A percentile compares a stretch with the other conserved stretches of the same genome.
phyloP scores from a whole-genome alignment of 305 asterid genomes.

The Ilex paraguariensis region DNA sequence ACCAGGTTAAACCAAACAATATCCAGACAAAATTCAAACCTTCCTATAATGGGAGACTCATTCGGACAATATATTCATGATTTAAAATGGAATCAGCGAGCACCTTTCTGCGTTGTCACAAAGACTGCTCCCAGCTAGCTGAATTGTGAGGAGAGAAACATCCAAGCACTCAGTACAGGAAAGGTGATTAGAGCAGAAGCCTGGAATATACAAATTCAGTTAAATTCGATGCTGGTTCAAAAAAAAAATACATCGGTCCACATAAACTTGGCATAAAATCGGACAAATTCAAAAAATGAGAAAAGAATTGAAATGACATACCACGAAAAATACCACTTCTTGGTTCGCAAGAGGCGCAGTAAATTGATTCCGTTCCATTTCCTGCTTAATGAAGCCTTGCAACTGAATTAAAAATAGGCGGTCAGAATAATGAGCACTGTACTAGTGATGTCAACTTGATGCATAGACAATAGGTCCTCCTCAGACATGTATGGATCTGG shows the following conservation, averaged over 20 bases:
- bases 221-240: constrained; percentile 10
- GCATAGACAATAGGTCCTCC: too few relatives aligned
- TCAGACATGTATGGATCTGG: not conserved
- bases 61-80: not conserved
- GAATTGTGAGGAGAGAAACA: constrained; percentile 41
- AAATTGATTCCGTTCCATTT: constrained; percentile 43
- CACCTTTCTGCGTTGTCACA: constrained; percentile 16
- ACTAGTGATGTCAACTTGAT: too few relatives aligned
- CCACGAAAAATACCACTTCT: constrained; percentile 78
- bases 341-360: constrained; percentile 59
- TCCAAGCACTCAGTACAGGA: constrained; percentile 51
- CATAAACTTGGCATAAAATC: too few relatives aligned
- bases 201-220: constrained; percentile 37
- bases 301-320: constrained; percentile 17
- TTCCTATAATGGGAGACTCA: not conserved
- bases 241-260: not conserved
- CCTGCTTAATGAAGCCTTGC: constrained; percentile 56
- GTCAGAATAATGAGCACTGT: not conserved
- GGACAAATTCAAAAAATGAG: not conserved
- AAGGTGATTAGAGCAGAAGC: constrained; percentile 63
- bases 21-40: too few relatives aligned
- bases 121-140: constrained; percentile 29
- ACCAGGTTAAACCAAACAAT: too few relatives aligned
- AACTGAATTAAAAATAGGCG: constrained; percentile 30
- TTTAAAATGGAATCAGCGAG: constrained; percentile 4